Percentiles rank a stretch among this genome's conserved stretches.
These are phyloP conservation scores for Margaritispora aquatica DNA, from an alignment of 495 filamentous ascomycete genomes.

Conservation along the genomic window DNA sequence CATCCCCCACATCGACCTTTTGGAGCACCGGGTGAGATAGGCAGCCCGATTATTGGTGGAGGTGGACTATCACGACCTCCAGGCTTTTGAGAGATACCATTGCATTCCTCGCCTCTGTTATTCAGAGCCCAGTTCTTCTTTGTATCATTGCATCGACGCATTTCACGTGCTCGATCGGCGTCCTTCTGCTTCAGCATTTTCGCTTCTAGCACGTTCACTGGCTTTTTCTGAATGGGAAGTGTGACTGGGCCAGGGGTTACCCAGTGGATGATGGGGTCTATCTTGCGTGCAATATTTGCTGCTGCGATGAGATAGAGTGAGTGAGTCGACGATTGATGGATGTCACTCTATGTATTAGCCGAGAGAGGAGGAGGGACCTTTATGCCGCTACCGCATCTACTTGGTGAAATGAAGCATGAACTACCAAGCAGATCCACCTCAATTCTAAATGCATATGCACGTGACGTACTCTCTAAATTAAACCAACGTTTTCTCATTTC, in stretches of 20 bases:
- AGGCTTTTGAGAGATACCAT: slow-evolving; percentile 13
- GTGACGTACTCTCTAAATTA: background rate
- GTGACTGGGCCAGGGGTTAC: background rate
- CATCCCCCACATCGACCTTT: slow-evolving; percentile 31
- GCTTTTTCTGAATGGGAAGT: background rate
- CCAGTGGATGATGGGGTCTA: background rate
- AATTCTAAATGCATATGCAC: no score
- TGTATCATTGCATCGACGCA: slow-evolving; percentile 18
- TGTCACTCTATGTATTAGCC: background rate
- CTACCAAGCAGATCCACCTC: background rate
- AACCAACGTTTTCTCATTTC: background rate
- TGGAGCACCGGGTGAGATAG: slow-evolving; percentile 49
- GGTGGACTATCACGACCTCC: slow-evolving; percentile 16
- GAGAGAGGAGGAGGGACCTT: no score
- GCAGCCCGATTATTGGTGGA: slow-evolving; percentile 46
- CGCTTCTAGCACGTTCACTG: background rate
- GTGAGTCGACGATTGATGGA: no score
- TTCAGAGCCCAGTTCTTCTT: slow-evolving; percentile 9
- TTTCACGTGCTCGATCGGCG: background rate
- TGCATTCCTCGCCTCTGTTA: background rate
- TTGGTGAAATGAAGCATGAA: background rate
- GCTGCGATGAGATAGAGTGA: background rate
- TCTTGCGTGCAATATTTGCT: background rate
- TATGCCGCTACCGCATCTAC: background rate
- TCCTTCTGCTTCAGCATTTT: background rate